Evolutionary conservation across 768 basidiomycete genomes (phyloP).

Genomic region (Tulasnella sp.): DNA sequence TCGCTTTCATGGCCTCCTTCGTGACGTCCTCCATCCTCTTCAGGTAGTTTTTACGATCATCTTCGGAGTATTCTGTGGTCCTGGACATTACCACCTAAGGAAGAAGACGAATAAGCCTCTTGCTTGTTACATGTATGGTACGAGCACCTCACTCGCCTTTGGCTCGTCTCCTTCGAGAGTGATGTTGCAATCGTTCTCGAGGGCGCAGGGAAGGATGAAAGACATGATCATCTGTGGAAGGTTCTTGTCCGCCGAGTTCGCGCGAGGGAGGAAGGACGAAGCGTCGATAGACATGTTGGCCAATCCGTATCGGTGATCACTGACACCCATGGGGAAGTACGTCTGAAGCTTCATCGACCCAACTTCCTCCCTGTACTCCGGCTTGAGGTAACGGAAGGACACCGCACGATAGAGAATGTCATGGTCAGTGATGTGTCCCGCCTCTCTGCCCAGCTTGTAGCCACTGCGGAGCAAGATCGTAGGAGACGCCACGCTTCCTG

Average conservation of each 20-base stretch:
- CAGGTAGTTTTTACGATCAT: constrained; percentile 19
- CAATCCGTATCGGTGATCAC: constrained; percentile 21
- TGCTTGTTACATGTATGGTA: too few relatives aligned
- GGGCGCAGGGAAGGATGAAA: constrained; percentile 16
- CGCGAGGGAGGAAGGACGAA: constrained; percentile 24
- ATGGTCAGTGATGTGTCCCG: constrained; percentile 25
- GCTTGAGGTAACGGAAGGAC: constrained; percentile 21
- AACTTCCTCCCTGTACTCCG: constrained; percentile 13
- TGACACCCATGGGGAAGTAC: not conserved
- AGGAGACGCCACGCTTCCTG: constrained; percentile 21
- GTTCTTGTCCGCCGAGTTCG: not conserved
- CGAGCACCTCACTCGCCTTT: too few relatives aligned
- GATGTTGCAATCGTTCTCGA: constrained; percentile 18
- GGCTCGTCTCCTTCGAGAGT: constrained; percentile 16
- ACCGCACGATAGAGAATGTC: constrained; percentile 21
- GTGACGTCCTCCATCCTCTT: constrained; percentile 12
- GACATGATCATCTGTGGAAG: constrained; percentile 19
- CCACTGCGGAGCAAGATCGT: constrained; percentile 23
- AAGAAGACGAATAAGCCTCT: too few relatives aligned
- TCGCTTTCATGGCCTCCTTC: not conserved
- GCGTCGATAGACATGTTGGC: constrained; percentile 24
- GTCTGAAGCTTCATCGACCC: constrained; percentile 26
- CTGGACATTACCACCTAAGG: constrained; percentile 19
- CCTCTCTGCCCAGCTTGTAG: not conserved
- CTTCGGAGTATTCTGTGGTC: too few relatives aligned